These are phyloP conservation scores for Kuraishia ogatae DNA, from an alignment of 805 yeast species.

Conservation along the genomic window DNA sequence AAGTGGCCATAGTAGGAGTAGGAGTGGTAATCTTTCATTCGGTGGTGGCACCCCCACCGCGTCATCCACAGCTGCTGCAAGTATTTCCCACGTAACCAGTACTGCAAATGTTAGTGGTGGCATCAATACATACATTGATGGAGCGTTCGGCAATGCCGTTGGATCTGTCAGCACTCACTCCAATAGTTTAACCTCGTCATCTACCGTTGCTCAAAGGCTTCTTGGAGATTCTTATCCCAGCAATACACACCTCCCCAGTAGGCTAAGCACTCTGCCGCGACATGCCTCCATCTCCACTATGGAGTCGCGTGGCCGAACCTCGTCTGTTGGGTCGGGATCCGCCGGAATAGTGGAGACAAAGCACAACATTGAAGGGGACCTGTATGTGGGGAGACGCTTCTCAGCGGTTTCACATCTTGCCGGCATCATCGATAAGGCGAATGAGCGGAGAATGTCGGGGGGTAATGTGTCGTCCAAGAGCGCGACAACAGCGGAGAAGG, in stretches of 20 bases:
- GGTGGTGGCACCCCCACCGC: not conserved
- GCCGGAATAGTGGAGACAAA: slow-evolving; percentile 11
- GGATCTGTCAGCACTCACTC: no score
- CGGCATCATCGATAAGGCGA: slow-evolving; percentile 9
- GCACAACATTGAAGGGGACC: slow-evolving; percentile 12
- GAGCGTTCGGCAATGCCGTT: no score
- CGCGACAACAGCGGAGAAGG: not conserved
- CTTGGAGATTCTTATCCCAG: not conserved
- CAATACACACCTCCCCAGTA: not conserved
- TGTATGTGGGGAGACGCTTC: slow-evolving; percentile 8
- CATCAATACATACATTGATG: no score
- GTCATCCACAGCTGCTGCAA: not conserved
- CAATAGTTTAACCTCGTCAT: not conserved
- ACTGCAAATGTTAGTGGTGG: no score
- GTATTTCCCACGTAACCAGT: not conserved
- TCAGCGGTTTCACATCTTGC: slow-evolving; percentile 14
- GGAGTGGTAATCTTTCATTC: not conserved
- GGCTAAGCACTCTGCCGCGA: not conserved
- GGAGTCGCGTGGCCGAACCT: slow-evolving; percentile 20
- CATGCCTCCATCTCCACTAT: not conserved
- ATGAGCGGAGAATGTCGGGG: not conserved
- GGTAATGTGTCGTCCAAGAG: not conserved
- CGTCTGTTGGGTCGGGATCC: slow-evolving; percentile 17
- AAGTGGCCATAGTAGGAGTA: not conserved
- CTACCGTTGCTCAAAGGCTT: not conserved